Evolutionary conservation across 352 stramenopile species (phyloP).

Genomic region (Globisporangium heterothallicum): DNA sequence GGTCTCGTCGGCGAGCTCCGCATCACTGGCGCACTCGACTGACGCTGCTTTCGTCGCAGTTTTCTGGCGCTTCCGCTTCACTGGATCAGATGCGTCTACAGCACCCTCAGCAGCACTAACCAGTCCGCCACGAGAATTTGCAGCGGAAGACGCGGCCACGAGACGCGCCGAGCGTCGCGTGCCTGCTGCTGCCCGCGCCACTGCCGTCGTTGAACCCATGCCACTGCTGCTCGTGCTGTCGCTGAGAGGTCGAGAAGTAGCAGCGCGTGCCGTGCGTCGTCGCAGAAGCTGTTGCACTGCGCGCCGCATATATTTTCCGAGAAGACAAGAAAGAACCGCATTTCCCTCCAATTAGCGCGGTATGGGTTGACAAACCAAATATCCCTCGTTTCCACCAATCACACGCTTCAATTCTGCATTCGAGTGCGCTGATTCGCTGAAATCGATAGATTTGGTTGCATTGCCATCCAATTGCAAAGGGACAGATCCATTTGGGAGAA

Average conservation of each 20-base stretch:
- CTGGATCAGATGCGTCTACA: background rate
- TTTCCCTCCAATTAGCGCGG: too few relatives aligned
- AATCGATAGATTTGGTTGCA: too few relatives aligned
- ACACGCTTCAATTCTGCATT: background rate
- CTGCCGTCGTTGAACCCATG: background rate
- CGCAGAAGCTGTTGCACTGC: background rate
- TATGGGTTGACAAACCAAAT: background rate
- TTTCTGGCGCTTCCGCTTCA: conserved; percentile 9
- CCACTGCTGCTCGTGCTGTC: background rate
- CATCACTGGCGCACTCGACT: background rate
- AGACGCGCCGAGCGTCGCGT: conserved; percentile 12
- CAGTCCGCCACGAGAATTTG: background rate
- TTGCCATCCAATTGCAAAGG: too few relatives aligned
- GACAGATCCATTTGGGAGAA: too few relatives aligned
- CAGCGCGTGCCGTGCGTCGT: background rate
- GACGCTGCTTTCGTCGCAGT: background rate
- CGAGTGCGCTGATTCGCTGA: background rate
- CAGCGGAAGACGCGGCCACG: background rate
- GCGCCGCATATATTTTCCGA: conserved; percentile 10
- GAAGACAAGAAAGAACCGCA: too few relatives aligned
- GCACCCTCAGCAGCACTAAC: background rate
- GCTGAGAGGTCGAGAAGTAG: background rate
- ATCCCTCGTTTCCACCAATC: background rate
- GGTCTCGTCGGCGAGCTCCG: background rate
- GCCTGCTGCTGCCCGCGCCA: background rate